These are phyloP conservation scores for Globisporangium parvum DNA, from an alignment of 352 stramenopile genomes.

Conservation along the genomic window DNA sequence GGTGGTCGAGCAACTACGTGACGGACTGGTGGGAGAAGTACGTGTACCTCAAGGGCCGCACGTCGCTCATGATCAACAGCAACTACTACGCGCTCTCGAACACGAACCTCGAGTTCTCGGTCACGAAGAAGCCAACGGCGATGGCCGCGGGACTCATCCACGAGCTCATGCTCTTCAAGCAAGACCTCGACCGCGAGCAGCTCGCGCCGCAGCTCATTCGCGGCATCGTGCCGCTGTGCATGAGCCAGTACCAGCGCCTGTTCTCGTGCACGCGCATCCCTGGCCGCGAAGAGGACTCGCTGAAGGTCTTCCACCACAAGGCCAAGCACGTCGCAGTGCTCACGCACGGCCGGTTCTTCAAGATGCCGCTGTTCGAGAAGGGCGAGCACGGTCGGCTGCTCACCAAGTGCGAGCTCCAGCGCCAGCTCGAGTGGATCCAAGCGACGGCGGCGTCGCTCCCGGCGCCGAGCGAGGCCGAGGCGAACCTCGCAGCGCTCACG, in stretches of 20 bases:
- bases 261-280: constrained; percentile 88
- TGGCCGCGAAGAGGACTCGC: constrained; percentile 72
- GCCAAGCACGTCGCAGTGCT: constrained; percentile 88
- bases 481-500: constrained; percentile 76
- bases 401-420: constrained; percentile 74
- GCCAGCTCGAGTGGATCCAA: constrained; percentile 72
- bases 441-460: constrained; percentile 32
- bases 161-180: constrained; percentile 85
- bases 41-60: constrained; percentile 84
- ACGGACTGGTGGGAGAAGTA: constrained; percentile 91
- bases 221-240: constrained; percentile 85
- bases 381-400: constrained; percentile 67
- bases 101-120: constrained; percentile 52
- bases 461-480: constrained; percentile 25
- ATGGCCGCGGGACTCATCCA: constrained; percentile 64
- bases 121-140: constrained; percentile 53
- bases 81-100: constrained; percentile 88
- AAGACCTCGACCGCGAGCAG: constrained; percentile 79
- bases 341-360: constrained; percentile 84
- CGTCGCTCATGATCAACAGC: constrained; percentile 89
- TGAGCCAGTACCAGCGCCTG: constrained; percentile 88
- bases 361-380: constrained; percentile 82
- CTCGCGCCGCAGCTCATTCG: constrained; percentile 77
- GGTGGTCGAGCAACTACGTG: constrained; percentile 87
- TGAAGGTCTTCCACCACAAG: constrained; percentile 66